Evolutionary conservation across 2,329 filamentous ascomycete species (phyloP).

Genomic region (Cercospora nicotianae): DNA sequence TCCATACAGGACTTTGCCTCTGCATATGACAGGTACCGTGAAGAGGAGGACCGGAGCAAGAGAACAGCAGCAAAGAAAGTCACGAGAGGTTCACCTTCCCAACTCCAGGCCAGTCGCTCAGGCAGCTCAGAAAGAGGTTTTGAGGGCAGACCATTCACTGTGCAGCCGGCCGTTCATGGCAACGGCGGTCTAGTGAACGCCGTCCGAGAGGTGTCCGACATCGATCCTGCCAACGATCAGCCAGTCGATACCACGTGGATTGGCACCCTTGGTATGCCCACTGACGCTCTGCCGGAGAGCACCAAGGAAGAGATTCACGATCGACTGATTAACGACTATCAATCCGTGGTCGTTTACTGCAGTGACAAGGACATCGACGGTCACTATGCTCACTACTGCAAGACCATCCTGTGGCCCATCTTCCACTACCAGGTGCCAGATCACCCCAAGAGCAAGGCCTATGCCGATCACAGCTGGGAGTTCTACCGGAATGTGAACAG

Average conservation of each 20-base stretch:
- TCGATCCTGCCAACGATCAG: conserved; percentile 55
- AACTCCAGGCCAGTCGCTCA: conserved; percentile 33
- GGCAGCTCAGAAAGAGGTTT: conserved; percentile 52
- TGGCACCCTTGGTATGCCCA: conserved; percentile 90
- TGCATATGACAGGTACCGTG: conserved; percentile 42
- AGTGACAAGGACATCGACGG: conserved; percentile 91
- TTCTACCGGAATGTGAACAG: conserved; percentile 86
- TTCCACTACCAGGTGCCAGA: conserved; percentile 98
- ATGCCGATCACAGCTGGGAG: conserved; percentile 89
- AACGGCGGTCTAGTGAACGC: conserved; percentile 92
- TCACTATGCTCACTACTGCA: conserved; percentile 95
- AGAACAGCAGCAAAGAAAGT: conserved; percentile 23
- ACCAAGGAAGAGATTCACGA: conserved; percentile 83
- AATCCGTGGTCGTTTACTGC: conserved; percentile 76
- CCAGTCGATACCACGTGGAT: conserved; percentile 82
- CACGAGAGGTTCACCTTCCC: conserved; percentile 24
- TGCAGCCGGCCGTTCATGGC: conserved; percentile 83
- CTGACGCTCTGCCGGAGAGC: conserved; percentile 74
- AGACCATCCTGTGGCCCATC: conserved; percentile 95
- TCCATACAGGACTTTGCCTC: conserved; percentile 70
- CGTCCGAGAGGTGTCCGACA: conserved; percentile 66
- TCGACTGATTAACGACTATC: conserved; percentile 67
- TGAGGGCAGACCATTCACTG: conserved; percentile 75
- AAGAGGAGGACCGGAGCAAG: conserved; percentile 19
- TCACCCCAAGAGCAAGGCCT: conserved; percentile 96